phyloP scores from a whole-genome alignment of 257 asterid genomes.

The Capsicum rhomboideum region DNA sequence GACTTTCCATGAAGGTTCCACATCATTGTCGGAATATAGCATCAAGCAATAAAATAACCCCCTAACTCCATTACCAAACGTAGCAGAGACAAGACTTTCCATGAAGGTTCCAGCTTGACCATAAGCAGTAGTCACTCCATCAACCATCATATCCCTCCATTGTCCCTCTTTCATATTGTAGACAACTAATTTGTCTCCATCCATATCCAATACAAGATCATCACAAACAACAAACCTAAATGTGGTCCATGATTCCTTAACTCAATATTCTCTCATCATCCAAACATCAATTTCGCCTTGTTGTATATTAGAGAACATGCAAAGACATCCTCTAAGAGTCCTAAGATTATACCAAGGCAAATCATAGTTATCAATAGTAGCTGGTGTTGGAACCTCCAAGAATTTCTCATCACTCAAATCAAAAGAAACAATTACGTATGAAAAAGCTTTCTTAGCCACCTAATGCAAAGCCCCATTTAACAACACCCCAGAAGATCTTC shows the following conservation, averaged over 20 bases:
- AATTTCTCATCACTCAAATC: neutral
- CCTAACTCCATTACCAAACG: no score
- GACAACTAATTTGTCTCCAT: neutral
- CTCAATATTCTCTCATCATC: no score
- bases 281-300: neutral
- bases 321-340: neutral
- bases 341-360: neutral
- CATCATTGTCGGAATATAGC: no score
- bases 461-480: neutral
- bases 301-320: neutral
- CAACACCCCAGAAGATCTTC: neutral
- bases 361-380: neutral
- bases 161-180: no score
- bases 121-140: no score
- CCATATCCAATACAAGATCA: neutral
- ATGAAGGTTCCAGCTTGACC: no score
- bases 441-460: neutral
- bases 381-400: neutral
- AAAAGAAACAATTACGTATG: neutral
- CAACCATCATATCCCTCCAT: no score
- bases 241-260: no score
- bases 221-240: neutral
- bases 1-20: no score
- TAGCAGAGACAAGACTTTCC: no score
- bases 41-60: no score